These are phyloP conservation scores for Pythium dissimile DNA, from an alignment of 352 stramenopile species.

Conservation along the genomic window DNA sequence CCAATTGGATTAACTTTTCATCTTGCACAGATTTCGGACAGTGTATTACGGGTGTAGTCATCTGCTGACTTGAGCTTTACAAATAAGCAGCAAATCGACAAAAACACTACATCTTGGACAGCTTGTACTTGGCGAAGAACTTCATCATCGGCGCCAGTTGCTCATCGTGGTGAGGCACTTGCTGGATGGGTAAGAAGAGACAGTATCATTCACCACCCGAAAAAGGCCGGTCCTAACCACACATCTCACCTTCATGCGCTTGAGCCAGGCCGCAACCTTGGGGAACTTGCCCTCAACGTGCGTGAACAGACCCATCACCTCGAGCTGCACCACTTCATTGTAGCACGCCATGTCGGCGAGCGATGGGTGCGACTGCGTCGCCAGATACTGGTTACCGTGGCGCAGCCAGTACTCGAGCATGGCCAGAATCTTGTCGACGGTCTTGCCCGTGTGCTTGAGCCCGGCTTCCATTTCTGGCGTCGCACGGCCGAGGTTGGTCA, in stretches of 20 bases:
- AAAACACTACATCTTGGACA: slow-evolving; percentile 20
- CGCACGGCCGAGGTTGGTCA: slow-evolving; percentile 47
- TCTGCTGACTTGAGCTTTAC: too few relatives aligned
- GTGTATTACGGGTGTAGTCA: too few relatives aligned
- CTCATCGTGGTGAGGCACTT: slow-evolving; percentile 38
- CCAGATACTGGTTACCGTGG: slow-evolving; percentile 52
- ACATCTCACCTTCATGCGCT: slow-evolving; percentile 63
- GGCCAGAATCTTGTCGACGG: slow-evolving; percentile 48
- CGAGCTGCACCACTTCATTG: slow-evolving; percentile 71
- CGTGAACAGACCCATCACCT: slow-evolving; percentile 69
- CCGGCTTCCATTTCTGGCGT: slow-evolving; percentile 40
- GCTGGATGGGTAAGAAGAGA: slow-evolving; percentile 21
- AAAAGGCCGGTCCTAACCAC: neutral
- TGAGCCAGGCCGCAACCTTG: slow-evolving; percentile 47
- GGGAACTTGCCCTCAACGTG: slow-evolving; percentile 50
- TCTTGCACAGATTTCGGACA: too few relatives aligned
- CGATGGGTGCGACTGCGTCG: slow-evolving; percentile 52
- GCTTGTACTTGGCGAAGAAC: slow-evolving; percentile 70
- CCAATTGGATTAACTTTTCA: slow-evolving; percentile 2
- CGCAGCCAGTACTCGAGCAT: slow-evolving; percentile 75
- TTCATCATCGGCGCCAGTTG: slow-evolving; percentile 30
- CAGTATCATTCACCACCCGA: neutral
- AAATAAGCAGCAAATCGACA: neutral
- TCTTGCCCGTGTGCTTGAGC: slow-evolving; percentile 50
- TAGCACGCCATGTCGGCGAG: slow-evolving; percentile 74